Evolutionary conservation across 768 basidiomycete species (phyloP).

Genomic region (Leccinum ochraceum): DNA sequence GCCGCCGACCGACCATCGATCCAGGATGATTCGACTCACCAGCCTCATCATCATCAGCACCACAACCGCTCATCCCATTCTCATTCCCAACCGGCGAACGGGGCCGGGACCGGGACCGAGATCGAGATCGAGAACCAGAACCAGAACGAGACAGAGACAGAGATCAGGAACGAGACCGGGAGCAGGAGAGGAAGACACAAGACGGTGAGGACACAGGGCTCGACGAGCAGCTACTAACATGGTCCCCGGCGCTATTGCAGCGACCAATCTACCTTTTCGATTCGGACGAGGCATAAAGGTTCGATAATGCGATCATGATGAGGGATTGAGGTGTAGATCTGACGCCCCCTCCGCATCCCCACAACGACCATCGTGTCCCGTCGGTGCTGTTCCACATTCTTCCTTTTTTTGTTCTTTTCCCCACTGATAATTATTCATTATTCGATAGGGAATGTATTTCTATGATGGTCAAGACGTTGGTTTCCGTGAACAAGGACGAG

Average conservation of each 20-base stretch:
- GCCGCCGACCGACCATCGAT: slow-evolving; percentile 32
- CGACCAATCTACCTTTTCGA: slow-evolving; percentile 36
- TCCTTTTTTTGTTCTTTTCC: not conserved
- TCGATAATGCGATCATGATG: not conserved
- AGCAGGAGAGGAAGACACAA: not conserved
- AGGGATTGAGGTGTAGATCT: not conserved
- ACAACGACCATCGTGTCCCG: not conserved
- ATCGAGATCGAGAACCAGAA: too few relatives aligned
- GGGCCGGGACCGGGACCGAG: not conserved
- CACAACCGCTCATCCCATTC: not conserved
- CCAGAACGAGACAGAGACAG: not conserved
- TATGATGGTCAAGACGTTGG: not conserved
- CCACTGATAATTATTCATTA: not conserved
- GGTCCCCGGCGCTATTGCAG: slow-evolving; percentile 30
- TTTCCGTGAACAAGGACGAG: too few relatives aligned
- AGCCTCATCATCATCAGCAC: not conserved
- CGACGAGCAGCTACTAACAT: slow-evolving; percentile 13
- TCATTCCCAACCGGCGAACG: not conserved
- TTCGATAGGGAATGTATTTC: slow-evolving; percentile 8
- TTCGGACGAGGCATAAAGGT: slow-evolving; percentile 22
- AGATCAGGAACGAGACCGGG: not conserved
- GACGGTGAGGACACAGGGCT: slow-evolving; percentile 4
- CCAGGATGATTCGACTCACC: slow-evolving; percentile 14
- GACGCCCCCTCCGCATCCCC: not conserved
- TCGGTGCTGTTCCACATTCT: not conserved